These are phyloP conservation scores for Arthrobotrys sphaeroides DNA, from an alignment of 2,329 filamentous ascomycete genomes.

Conservation along the genomic window DNA sequence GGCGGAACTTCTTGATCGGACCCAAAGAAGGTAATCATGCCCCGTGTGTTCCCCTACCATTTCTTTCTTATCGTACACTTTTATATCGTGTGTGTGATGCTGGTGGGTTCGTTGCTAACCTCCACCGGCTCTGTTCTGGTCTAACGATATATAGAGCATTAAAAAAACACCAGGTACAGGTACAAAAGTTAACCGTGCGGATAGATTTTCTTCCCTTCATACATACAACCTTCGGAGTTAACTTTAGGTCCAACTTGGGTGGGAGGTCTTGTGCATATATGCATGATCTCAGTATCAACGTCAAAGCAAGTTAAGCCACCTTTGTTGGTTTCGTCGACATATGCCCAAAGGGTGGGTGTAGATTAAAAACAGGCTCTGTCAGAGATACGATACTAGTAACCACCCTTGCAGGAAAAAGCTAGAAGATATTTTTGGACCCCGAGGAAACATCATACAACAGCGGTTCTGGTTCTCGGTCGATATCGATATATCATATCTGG, in stretches of 20 bases:
- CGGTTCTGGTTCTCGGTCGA: slow-evolving; percentile 9
- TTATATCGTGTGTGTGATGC: no score
- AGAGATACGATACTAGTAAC: no score
- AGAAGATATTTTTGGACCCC: slow-evolving; percentile 1
- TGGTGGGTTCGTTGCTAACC: no score
- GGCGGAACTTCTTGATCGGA: slow-evolving; percentile 35
- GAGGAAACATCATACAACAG: slow-evolving; percentile 11
- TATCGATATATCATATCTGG: no score
- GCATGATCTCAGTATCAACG: not conserved
- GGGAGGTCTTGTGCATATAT: not conserved
- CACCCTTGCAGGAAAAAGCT: not conserved
- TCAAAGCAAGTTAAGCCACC: not conserved
- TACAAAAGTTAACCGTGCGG: not conserved
- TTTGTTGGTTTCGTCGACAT: not conserved
- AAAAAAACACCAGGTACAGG: not conserved
- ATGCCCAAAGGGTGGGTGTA: not conserved
- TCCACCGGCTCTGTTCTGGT: no score
- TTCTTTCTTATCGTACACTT: slow-evolving; percentile 2
- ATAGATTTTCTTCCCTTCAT: not conserved
- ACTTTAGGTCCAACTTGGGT: not conserved
- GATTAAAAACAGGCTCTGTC: no score
- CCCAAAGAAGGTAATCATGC: slow-evolving; percentile 38
- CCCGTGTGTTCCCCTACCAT: not conserved
- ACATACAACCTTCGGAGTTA: slow-evolving; percentile 8
- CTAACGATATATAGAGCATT: not conserved